These are phyloP conservation scores for Termitomyces sp. DNA, from an alignment of 768 basidiomycete genomes.

Conservation along the genomic window DNA sequence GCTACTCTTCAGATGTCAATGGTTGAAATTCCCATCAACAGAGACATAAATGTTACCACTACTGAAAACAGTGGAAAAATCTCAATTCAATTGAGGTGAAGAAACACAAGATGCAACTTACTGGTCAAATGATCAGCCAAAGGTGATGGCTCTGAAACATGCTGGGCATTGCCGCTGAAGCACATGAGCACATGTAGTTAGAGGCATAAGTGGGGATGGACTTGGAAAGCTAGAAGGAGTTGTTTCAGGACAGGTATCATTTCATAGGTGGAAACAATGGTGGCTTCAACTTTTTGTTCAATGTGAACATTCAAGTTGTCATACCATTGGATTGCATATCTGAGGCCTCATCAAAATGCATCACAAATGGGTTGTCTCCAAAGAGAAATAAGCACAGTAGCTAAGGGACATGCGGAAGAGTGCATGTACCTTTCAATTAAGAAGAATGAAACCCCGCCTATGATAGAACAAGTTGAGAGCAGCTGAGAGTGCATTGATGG, in stretches of 20 bases:
- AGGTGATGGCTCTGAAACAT: slow-evolving; percentile 29
- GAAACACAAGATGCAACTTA: slow-evolving; percentile 30
- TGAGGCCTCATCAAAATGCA: slow-evolving; percentile 1
- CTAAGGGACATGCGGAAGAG: too few relatives aligned
- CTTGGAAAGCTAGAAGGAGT: background rate
- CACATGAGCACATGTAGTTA: slow-evolving; percentile 14
- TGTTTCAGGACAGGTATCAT: background rate
- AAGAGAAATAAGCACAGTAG: background rate
- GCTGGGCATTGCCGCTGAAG: slow-evolving; percentile 30
- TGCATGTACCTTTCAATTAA: slow-evolving; percentile 20
- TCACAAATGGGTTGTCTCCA: slow-evolving; percentile 4
- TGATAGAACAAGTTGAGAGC: slow-evolving; percentile 30
- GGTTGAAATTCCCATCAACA: slow-evolving; percentile 39
- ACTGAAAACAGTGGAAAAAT: too few relatives aligned
- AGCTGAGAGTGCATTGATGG: slow-evolving; percentile 26
- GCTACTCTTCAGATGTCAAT: slow-evolving; percentile 28
- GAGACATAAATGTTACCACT: too few relatives aligned
- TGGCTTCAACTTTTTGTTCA: background rate
- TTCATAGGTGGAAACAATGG: background rate
- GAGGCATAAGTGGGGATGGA: background rate
- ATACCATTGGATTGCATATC: slow-evolving; percentile 5
- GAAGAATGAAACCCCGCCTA: slow-evolving; percentile 16
- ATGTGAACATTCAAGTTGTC: slow-evolving; percentile 1
- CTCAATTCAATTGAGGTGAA: background rate
- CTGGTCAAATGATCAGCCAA: slow-evolving; percentile 23